Percentiles rank a stretch among this genome's conserved stretches.
These are phyloP conservation scores for Penstemon newberryi DNA, from an alignment of 257 asterid species.

Conservation along the genomic window DNA sequence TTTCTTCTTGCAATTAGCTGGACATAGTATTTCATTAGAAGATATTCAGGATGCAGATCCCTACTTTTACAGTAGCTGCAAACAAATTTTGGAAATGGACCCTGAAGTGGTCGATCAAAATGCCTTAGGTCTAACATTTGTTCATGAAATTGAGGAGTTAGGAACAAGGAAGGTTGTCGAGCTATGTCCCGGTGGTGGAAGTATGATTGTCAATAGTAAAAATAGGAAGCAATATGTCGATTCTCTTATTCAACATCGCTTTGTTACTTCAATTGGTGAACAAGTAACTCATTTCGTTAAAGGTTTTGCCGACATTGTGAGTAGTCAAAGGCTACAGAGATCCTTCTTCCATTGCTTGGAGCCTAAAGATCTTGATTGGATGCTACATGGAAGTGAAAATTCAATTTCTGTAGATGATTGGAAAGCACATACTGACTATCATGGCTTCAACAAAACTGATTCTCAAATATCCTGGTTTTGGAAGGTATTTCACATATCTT, in stretches of 20 bases:
- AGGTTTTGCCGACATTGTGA: constrained; percentile 73
- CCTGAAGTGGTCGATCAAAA: constrained; percentile 78
- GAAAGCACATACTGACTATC: constrained; percentile 84
- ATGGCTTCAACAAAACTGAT: constrained; percentile 74
- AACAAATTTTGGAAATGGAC: constrained; percentile 90
- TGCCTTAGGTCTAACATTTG: constrained; percentile 82
- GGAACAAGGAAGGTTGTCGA: constrained; percentile 78
- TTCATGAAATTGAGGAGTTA: constrained; percentile 74
- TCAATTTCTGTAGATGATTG: constrained; percentile 86
- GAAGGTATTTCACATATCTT: constrained; percentile 54
- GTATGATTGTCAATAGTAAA: constrained; percentile 63
- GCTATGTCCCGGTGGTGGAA: constrained; percentile 68
- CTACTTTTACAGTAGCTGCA: constrained; percentile 81
- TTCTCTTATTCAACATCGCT: constrained; percentile 68
- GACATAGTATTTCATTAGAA: constrained; percentile 60
- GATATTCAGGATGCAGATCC: constrained; percentile 92
- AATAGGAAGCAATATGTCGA: constrained; percentile 76
- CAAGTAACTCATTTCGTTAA: constrained; percentile 64
- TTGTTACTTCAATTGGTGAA: constrained; percentile 62
- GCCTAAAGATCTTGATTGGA: constrained; percentile 76
- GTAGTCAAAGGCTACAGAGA: constrained; percentile 38
- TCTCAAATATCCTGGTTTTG: constrained; percentile 91
- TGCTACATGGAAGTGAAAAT: constrained; percentile 82
- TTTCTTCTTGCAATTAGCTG: constrained; percentile 74
- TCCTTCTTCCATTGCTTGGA: constrained; percentile 74